Base-by-base conservation (phyloP, 2,329 filamentous ascomycete genomes). In the Fusarium bactridioides region DNA sequence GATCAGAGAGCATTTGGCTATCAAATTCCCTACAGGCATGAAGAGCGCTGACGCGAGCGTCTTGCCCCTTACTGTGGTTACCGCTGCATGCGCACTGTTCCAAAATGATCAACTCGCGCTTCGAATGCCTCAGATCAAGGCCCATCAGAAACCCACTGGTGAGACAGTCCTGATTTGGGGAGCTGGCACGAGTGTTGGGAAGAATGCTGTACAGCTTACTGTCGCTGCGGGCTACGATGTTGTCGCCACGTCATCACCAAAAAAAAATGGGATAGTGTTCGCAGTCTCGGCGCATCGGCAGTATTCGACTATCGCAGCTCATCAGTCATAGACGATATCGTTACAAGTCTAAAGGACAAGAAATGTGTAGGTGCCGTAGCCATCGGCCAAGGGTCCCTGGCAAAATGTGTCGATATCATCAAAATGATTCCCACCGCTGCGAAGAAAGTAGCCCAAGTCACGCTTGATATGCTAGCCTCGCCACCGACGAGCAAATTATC, bases 341-440 rank as follows among this genome's bases (percentile, higher is more conserved):
- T 25, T 2, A 19, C 62, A 5, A 37, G 35, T 7, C 44, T 67
- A 1, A 37, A 67, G 6, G 21, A 19, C 12, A 61, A 3, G 3
- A 41, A 23, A 19, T 67, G 62, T 7, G 45, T 45, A 41, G 64
- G 64, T 4, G 62, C 54, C 5, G 53, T 67, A 0, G 64, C 64
- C 0, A 67, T 67, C 7, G 64, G 64, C 1, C 53, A 61, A 40
- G 40, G 62, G 0, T 67, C 64, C 1, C 18, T 66, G 2, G 21
- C 29, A 7, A 67, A 67, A 4, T 67, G 64, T 1, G 13, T 67
- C 23, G 62, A 67, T 2, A 53, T 67, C 10, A 11, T 67, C 40
- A 67, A 40, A 7, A 37, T 6, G 4, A 16, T 47, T 1, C 45
- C 54, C 1, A 8, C 12, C 2, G 62, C 64, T 3, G 19, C 21